These are phyloP conservation scores for Xylaria scruposa DNA, from an alignment of 495 filamentous ascomycete species.

Conservation along the genomic window DNA sequence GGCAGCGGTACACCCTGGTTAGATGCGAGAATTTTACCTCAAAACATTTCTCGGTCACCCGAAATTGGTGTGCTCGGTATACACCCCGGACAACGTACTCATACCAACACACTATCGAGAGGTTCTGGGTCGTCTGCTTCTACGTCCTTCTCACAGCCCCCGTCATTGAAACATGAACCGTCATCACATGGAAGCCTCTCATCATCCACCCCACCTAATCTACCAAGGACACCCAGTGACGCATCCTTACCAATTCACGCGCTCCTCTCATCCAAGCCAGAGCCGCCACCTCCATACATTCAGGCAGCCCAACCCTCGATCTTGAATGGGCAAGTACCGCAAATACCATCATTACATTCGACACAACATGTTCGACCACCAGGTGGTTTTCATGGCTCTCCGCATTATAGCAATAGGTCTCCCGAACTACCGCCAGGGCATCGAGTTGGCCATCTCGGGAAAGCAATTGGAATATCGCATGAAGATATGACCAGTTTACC, in stretches of 20 bases:
- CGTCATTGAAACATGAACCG: constrained; percentile 48
- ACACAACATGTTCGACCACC: constrained; percentile 33
- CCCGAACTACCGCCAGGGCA: constrained; percentile 24
- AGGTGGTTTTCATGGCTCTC: constrained; percentile 20
- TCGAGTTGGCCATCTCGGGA: background rate
- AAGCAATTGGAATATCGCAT: background rate
- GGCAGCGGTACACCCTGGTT: constrained; percentile 32
- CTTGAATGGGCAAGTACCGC: constrained; percentile 16
- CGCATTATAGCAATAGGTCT: background rate
- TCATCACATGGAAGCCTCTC: constrained; percentile 47
- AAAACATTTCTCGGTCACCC: constrained; percentile 35
- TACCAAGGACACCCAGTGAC: constrained; percentile 51
- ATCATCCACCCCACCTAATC: constrained; percentile 36
- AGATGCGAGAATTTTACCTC: constrained; percentile 34
- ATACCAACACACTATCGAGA: constrained; percentile 26
- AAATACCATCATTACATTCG: constrained; percentile 30
- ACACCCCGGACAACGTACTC: constrained; percentile 15
- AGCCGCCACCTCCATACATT: constrained; percentile 22
- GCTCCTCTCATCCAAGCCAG: constrained; percentile 48
- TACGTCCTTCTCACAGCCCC: constrained; percentile 36
- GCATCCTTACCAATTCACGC: constrained; percentile 55
- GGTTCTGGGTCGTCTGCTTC: constrained; percentile 37
- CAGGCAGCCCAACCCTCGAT: background rate
- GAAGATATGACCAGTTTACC: background rate
- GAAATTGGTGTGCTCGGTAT: constrained; percentile 29